Base-by-base conservation (phyloP, 2,329 filamentous ascomycete species). In the Fusarium buharicum region DNA sequence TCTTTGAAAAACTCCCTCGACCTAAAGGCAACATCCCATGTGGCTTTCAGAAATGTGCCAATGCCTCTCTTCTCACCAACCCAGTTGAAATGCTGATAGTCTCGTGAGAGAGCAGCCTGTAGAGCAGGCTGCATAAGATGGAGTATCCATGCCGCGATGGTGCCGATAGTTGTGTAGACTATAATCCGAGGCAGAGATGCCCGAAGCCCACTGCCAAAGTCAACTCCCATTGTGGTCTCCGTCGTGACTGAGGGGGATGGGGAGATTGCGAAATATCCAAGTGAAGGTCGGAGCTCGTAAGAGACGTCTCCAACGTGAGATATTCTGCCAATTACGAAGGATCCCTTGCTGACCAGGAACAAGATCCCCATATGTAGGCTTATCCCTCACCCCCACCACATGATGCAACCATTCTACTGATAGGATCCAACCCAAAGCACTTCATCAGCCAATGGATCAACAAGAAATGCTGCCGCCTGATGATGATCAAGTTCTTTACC, bases 11-110 rank as follows among this genome's bases (percentile, higher is more conserved):
- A 55, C 6, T 58, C 57, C 45, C 18, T 17, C 4, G 57, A 58
- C 7, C 37, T 48, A 4, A 60, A 51, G 2, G 53, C 57, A 28
- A 60, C 53, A n/a, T 60, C 36, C 28, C 45, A 60, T 10, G 53
- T 49, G 7, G 53, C 40, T 4, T 60, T 60, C n/a, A 53, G 39
- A 17, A 58, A 60, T 12, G 20, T 48, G 10, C 28, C 47, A 18
- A 60, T 46, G 6, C 57, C 53, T 49, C 49, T 57, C 16, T 53
- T 60, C 10, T 33, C 53, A 18, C 57, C 55, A 24, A 49, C 57
- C 57, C 56, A 60, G 27, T 22, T 60, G 27, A 60, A 60, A 12
- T 33, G 44, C 3, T 38, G 33, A 10, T 60, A 60, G 8, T 60
- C 36, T 3, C 20, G 34, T 6, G 53, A 58, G 24, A 60, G 37